Evolutionary conservation across 2,329 filamentous ascomycete species (phyloP), one percentile per base, ranked within the genome.

Genomic region (Dactylellina drechsleri): DNA sequence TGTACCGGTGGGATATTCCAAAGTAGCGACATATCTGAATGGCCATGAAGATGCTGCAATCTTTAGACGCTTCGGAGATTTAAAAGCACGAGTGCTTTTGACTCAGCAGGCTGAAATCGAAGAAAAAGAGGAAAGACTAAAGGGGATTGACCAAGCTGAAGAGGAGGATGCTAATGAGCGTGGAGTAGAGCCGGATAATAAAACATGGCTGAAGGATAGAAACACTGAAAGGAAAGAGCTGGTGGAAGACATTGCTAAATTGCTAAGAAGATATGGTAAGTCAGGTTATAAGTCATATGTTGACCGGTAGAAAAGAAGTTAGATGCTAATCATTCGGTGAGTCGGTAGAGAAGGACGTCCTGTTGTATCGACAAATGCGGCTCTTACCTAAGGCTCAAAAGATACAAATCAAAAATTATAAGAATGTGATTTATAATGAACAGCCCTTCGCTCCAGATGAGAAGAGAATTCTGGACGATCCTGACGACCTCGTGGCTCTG

Each of bases 1-100:
- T 1, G 26, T 73, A 18, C 68, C 68, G 23, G 41, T 50, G 10
- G 60, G 68, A 15, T 73, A 73, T 47, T 73, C 68, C 13, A 53
- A 61, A 43, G 40, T 73, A 8, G 68, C 68, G 15, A 61, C 68
- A 12, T 73, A 36, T 15, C 47, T 65, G 3, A 59, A 73, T 26
- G 60, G 58, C 4, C 49, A 62, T 16, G 61, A 73, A 18, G 61
- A 52, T 43, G 28, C 36, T 7, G 31, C 54, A 4, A 36, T 73
- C 28, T 73, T 73, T n/a, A 54, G 68, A 31, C 59, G 68, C 36
- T 73, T 73, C 41, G 68, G 68, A 6, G 28, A 50, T 20, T 8
- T 73, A 18, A 60, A 66, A 10, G 61, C 61, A 4, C 56, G 68
- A 20, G 54, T 66, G 1, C 40, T 73, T 26, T 53, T 61, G 16